phyloP scores from a whole-genome alignment of 2,329 filamentous ascomycete species.

The Curvularia verruculosa region DNA sequence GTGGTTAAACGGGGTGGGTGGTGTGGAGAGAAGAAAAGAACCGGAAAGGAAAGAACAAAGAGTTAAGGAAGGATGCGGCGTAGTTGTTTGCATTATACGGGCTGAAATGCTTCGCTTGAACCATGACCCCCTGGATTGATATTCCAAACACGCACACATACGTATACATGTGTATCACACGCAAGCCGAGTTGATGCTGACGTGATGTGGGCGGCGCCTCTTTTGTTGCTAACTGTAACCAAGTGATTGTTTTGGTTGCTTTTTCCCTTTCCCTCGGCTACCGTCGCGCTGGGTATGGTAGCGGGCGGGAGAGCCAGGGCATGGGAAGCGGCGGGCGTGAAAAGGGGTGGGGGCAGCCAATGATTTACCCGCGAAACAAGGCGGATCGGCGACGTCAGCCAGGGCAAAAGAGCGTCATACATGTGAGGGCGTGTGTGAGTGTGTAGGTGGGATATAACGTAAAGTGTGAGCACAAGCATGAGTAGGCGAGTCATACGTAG shows the following conservation, averaged over 20 bases:
- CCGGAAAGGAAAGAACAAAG: too few species aligned
- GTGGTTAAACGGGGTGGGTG: not conserved
- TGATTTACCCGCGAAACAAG: not conserved
- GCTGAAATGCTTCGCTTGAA: not conserved
- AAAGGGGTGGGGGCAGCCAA: not conserved
- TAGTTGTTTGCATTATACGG: not conserved
- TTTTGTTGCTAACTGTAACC: not conserved
- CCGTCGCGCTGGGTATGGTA: not conserved
- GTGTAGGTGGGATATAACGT: not conserved
- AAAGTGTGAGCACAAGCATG: not conserved
- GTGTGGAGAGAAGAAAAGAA: not conserved
- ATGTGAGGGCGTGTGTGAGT: too few species aligned
- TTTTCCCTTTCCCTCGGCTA: not conserved
- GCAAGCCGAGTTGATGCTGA: too few species aligned
- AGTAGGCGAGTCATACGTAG: not conserved
- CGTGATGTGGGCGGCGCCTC: not conserved
- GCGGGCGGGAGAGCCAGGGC: not conserved
- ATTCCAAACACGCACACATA: not conserved
- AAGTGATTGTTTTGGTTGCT: not conserved
- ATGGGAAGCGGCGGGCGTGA: not conserved
- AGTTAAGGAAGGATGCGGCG: too few species aligned
- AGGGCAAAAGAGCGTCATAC: not conserved
- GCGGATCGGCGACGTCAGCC: not conserved
- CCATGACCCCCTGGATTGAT: not conserved
- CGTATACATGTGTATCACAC: not conserved